Evolutionary conservation across 352 stramenopile genomes (phyloP).

Genomic region (Globisporangium cederbergense): DNA sequence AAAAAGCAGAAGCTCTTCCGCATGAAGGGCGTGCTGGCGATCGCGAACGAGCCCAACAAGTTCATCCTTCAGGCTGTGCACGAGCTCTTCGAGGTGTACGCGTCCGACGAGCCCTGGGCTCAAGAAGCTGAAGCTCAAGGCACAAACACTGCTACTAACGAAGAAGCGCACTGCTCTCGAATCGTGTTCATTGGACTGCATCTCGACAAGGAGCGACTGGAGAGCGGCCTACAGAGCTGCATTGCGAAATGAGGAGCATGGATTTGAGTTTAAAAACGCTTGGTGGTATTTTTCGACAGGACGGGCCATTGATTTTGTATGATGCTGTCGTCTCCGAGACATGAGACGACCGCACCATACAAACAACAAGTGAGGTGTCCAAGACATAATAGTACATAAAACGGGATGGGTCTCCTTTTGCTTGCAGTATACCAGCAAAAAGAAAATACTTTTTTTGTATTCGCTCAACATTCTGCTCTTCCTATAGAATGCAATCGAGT

Average conservation of each 20-base stretch:
- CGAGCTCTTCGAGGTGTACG: constrained; percentile 77
- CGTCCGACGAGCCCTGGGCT: constrained; percentile 54
- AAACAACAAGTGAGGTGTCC: too few species aligned
- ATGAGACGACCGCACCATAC: too few species aligned
- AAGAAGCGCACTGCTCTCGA: constrained; percentile 25
- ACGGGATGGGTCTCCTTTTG: too few species aligned
- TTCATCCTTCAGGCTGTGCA: constrained; percentile 82
- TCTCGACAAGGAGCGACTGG: constrained; percentile 34
- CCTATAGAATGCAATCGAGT: too few species aligned
- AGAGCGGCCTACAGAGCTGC: constrained; percentile 34
- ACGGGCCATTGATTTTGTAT: too few species aligned
- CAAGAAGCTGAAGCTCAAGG: background rate
- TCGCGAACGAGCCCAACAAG: constrained; percentile 52
- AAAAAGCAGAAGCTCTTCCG: constrained; percentile 54
- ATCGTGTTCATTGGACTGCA: constrained; percentile 76
- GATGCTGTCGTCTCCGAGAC: too few species aligned
- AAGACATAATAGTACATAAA: too few species aligned
- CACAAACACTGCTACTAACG: background rate
- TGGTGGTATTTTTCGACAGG: too few species aligned
- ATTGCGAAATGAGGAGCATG: background rate
- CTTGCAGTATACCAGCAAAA: too few species aligned
- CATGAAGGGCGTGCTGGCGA: constrained; percentile 66
- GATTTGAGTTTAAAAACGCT: too few species aligned
- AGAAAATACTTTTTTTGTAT: too few species aligned
- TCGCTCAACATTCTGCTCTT: too few species aligned